phyloP scores from a whole-genome alignment of 371 early-diverging fungal genomes.

The Fennellomyces sp. region DNA sequence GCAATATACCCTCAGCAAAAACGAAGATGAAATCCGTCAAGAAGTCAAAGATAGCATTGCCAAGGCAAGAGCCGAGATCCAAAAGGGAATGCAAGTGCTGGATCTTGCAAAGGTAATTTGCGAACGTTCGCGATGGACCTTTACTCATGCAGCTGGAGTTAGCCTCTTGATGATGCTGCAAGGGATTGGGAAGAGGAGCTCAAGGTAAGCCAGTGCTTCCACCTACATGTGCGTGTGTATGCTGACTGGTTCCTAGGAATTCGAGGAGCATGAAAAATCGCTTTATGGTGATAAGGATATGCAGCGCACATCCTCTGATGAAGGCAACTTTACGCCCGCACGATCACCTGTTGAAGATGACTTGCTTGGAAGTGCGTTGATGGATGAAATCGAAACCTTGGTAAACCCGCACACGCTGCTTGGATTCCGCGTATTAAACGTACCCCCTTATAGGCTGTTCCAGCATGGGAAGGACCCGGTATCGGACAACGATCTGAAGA shows the following conservation, averaged over 20 bases:
- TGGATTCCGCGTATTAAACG: neutral
- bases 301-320: constrained; percentile 33
- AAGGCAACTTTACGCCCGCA: constrained; percentile 33
- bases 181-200: constrained; percentile 43
- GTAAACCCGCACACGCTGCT: constrained; percentile 5
- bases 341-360: constrained; percentile 24
- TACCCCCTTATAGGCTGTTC: constrained; percentile 26
- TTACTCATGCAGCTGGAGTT: neutral
- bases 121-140: neutral
- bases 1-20: constrained; percentile 5
- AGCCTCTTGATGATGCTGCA: constrained; percentile 43
- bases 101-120: constrained; percentile 45
- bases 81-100: constrained; percentile 53
- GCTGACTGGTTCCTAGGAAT: constrained; percentile 29
- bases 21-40: constrained; percentile 28
- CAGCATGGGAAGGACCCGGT: constrained; percentile 28
- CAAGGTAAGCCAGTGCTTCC: constrained; percentile 16
- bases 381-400: constrained; percentile 36
- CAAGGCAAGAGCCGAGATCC: constrained; percentile 67
- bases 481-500: neutral
- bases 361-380: constrained; percentile 22
- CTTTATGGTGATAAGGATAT: constrained; percentile 25
- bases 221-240: neutral
- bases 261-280: constrained; percentile 39
- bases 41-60: constrained; percentile 60